Conservation (phyloP, 108 stramenopile genomes). For the Pseudonitzschia pungens region DNA sequence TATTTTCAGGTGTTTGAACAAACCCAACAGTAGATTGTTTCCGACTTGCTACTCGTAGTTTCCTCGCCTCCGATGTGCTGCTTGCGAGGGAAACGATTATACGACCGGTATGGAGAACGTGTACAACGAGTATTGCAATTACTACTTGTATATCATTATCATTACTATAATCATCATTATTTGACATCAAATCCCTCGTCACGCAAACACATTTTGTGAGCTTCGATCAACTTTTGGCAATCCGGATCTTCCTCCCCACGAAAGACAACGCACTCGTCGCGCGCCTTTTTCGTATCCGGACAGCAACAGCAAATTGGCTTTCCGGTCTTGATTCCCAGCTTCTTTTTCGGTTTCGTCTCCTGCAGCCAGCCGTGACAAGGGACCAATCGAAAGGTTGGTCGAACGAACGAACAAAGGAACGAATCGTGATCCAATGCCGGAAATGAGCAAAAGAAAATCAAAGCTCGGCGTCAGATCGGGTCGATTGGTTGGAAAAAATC, state of each 20-base stretch:
- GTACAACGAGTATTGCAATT: not conserved
- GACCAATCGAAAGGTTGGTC: too few species aligned
- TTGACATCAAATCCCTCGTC: constrained; percentile 95
- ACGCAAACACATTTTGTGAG: constrained; percentile 94
- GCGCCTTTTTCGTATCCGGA: constrained; percentile 94
- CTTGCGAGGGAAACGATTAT: too few species aligned
- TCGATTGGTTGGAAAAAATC: not conserved
- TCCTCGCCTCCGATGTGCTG: too few species aligned
- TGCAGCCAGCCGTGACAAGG: too few species aligned
- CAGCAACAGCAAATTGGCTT: constrained; percentile 99
- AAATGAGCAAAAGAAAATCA: too few species aligned
- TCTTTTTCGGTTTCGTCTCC: constrained; percentile 34
- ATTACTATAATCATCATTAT: too few species aligned
- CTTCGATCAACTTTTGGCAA: constrained; percentile 90
- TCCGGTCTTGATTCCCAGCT: constrained; percentile 91
- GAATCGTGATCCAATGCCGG: too few species aligned
- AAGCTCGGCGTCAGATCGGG: not conserved
- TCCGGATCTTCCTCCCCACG: constrained; percentile 89
- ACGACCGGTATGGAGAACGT: not conserved
- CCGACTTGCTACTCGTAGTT: too few species aligned
- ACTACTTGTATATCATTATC: too few species aligned
- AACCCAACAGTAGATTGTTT: too few species aligned
- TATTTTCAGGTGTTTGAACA: too few species aligned
- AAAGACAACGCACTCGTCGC: constrained; percentile 94
- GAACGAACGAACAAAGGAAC: too few species aligned